These are phyloP conservation scores for Rhodotorula paludigena DNA, from an alignment of 768 basidiomycete species.

Conservation along the genomic window DNA sequence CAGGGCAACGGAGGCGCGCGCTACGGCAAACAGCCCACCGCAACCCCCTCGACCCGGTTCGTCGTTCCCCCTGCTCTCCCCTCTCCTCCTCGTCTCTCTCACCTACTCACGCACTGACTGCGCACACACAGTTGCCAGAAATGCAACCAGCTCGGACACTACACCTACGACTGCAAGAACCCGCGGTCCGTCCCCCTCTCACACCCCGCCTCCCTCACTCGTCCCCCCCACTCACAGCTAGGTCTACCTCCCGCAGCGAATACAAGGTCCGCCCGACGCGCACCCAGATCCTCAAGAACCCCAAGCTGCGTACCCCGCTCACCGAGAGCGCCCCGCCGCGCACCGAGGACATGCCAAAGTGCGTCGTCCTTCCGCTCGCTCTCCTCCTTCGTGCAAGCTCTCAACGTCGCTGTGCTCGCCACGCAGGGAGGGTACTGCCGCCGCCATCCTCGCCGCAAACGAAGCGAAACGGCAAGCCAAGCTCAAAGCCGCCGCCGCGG, in stretches of 20 bases:
- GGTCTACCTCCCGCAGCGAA: too few relatives aligned
- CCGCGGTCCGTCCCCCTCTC: too few relatives aligned
- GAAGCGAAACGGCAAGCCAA: slow-evolving; percentile 31
- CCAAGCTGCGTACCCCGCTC: slow-evolving; percentile 20
- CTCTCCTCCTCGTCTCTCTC: neutral
- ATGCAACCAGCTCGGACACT: slow-evolving; percentile 29
- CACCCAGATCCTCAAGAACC: slow-evolving; percentile 38
- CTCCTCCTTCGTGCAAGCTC: neutral
- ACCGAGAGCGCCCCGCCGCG: slow-evolving; percentile 11
- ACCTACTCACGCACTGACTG: neutral
- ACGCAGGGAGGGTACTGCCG: slow-evolving; percentile 32
- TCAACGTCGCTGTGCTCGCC: neutral
- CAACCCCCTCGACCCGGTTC: slow-evolving; percentile 12
- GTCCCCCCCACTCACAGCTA: too few relatives aligned
- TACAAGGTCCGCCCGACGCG: slow-evolving; percentile 24
- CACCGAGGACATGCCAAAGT: slow-evolving; percentile 28
- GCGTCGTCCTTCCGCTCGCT: neutral
- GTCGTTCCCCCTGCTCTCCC: neutral
- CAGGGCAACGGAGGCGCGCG: neutral
- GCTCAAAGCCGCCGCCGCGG: neutral
- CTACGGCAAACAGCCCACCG: slow-evolving; percentile 4
- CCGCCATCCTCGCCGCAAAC: slow-evolving; percentile 36
- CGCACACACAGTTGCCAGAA: slow-evolving; percentile 38
- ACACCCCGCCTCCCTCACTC: too few relatives aligned
- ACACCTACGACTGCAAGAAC: slow-evolving; percentile 23